Evolutionary conservation across 2,329 filamentous ascomycete species (phyloP).

Genomic region (Colletotrichum sp.): DNA sequence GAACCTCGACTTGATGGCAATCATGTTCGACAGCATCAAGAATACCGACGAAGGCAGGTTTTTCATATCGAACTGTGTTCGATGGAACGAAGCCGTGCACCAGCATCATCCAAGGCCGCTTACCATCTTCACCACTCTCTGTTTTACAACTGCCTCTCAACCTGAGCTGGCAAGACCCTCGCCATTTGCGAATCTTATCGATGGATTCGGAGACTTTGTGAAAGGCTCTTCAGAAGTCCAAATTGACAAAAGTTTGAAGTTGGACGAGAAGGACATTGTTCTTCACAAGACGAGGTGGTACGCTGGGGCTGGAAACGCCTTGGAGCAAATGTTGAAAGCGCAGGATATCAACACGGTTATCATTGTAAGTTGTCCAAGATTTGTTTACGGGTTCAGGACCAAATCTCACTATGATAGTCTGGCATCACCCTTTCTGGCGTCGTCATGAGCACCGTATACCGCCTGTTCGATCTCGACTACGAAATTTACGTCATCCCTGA

Average conservation of each 20-base stretch:
- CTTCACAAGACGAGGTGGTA: not conserved
- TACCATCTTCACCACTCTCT: not conserved
- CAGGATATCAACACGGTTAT: not conserved
- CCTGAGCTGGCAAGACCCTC: not conserved
- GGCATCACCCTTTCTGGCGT: not conserved
- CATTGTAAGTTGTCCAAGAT: not conserved
- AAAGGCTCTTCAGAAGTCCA: not conserved
- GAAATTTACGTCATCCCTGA: not conserved
- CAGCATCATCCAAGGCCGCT: not conserved
- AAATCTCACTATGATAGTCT: not conserved
- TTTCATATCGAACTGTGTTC: not conserved
- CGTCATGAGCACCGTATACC: not conserved
- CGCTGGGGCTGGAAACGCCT: not conserved
- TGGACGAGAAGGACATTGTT: not conserved
- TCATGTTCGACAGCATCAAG: not conserved
- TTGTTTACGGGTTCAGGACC: too few species aligned
- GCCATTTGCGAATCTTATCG: not conserved
- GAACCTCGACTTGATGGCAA: not conserved
- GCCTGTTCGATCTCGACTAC: not conserved
- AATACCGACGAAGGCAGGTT: not conserved
- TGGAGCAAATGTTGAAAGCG: not conserved
- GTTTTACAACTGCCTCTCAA: not conserved
- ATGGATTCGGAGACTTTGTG: not conserved
- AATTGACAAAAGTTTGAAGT: not conserved
- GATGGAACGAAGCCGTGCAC: not conserved